A percentile compares a stretch with the other conserved stretches of the same genome.
Conservation (phyloP, 2,329 filamentous ascomycete species). For the Boeremia lycopersici region DNA sequence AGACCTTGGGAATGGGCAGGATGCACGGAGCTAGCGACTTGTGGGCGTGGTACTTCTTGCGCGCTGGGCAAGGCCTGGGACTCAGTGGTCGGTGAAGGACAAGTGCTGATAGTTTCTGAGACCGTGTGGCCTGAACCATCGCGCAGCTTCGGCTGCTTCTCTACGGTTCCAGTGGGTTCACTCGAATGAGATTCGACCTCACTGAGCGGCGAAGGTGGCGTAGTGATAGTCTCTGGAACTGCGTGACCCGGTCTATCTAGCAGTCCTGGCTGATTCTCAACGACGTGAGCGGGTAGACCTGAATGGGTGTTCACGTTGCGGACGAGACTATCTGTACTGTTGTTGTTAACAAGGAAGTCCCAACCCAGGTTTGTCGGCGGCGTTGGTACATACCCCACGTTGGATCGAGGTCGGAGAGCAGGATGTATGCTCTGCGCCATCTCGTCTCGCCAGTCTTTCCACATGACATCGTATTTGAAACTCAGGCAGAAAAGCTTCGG, state of each 20-base stretch:
- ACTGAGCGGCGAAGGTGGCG: too few species aligned
- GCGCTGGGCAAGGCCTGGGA: neutral
- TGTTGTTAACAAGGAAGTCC: neutral
- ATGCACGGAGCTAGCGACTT: neutral
- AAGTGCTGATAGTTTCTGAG: too few species aligned
- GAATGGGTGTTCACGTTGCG: neutral
- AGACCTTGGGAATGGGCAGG: neutral
- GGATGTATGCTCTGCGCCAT: neutral
- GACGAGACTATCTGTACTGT: neutral
- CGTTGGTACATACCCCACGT: neutral
- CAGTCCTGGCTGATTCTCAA: neutral
- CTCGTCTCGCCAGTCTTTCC: neutral
- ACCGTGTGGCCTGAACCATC: too few species aligned
- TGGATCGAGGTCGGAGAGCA: neutral
- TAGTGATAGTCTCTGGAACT: neutral
- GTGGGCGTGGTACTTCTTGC: neutral
- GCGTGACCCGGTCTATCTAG: neutral
- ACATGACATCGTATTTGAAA: neutral
- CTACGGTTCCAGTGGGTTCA: too few species aligned
- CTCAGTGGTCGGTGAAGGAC: too few species aligned
- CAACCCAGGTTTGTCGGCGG: neutral
- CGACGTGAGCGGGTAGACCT: neutral
- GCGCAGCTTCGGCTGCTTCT: too few species aligned
- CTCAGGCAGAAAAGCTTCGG: constrained; percentile 3
- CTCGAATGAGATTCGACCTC: too few species aligned